Evolutionary conservation across 2,329 filamentous ascomycete genomes (phyloP), one percentile per base, ranked within the genome.

Genomic region (Xylaria hypoxylon): DNA sequence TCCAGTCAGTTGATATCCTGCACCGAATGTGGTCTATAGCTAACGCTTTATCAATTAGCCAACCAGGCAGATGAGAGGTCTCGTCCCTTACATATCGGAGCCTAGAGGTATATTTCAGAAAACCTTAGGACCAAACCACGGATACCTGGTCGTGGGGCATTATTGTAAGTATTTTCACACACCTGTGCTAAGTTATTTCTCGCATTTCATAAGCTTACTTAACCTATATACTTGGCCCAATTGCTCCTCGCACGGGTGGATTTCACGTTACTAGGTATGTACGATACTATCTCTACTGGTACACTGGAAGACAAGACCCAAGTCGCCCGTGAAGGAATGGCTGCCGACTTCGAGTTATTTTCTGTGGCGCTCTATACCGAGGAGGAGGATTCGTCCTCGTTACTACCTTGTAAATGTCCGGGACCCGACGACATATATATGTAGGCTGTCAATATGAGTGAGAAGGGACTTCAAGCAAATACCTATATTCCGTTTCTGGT

Each of bases 41-140:
- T 58, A 45, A 57, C 11, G 17, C 11, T 35, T 24, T 5, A 35
- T 26, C 31, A 58, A 42, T 47, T n/a, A 47, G 55, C 19, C 5
- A 35, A 19, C 55, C 42, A 6, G 28, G 42, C 7, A 47, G 26
- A 45, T 28, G 28, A 48, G 42, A 38, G 26, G 48, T 58, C 42
- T 47, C 55, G 15, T 58, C 42, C 11, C 42, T 26, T n/a, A 58
- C 55, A 31, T 58, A 58, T 24, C 55, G 55, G 31, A 58, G 55
- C 15, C 55, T 42, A 26, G 55, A 48, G 31, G 55, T 48, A 38
- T 48, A 58, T 26, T 53, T 48, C 15, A 19, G 28, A n/a, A 58
- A 58, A 15, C 3, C 55, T 1, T 58, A 19, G 42, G 13, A 26
- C 13, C 19, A 38, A 4, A 48, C 42, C 15, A 58, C 55, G 13